Percentiles rank a stretch among this genome's conserved stretches.
Evolutionary conservation across 169 alveolate species (phyloP).

Genomic region (Plasmodium adleri): DNA sequence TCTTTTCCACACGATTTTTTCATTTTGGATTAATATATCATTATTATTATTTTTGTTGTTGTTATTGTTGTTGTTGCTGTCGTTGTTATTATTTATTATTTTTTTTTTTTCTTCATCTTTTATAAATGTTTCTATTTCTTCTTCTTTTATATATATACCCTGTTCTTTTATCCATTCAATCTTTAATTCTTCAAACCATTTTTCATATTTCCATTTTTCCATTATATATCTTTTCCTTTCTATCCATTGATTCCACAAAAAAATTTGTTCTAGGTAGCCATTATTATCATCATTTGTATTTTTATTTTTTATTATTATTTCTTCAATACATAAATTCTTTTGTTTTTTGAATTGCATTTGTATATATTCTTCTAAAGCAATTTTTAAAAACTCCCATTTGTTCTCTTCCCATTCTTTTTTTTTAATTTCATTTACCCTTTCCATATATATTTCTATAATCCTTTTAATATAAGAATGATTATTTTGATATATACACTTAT

Average conservation of each 20-base stretch:
- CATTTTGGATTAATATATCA: not conserved
- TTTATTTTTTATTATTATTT: not conserved
- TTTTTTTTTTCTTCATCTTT: not conserved
- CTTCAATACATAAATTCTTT: not conserved
- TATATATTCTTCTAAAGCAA: not conserved
- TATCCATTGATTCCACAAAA: not conserved
- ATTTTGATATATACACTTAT: not conserved
- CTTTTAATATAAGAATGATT: not conserved
- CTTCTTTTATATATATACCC: not conserved
- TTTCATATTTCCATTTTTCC: not conserved
- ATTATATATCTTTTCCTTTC: not conserved
- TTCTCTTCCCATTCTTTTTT: not conserved
- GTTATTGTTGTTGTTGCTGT: no score
- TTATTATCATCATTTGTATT: not conserved
- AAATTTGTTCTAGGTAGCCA: not conserved
- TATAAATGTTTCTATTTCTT: not conserved
- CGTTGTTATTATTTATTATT: no score
- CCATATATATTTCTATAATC: constrained; percentile 6
- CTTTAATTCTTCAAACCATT: not conserved
- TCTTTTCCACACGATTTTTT: not conserved
- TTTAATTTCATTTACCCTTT: not conserved
- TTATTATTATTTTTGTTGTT: no score
- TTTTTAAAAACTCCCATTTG: not conserved
- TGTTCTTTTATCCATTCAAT: constrained; percentile 4
- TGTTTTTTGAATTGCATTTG: not conserved